phyloP scores from a whole-genome alignment of 495 filamentous ascomycete genomes.

The Penicillium cinerascens region DNA sequence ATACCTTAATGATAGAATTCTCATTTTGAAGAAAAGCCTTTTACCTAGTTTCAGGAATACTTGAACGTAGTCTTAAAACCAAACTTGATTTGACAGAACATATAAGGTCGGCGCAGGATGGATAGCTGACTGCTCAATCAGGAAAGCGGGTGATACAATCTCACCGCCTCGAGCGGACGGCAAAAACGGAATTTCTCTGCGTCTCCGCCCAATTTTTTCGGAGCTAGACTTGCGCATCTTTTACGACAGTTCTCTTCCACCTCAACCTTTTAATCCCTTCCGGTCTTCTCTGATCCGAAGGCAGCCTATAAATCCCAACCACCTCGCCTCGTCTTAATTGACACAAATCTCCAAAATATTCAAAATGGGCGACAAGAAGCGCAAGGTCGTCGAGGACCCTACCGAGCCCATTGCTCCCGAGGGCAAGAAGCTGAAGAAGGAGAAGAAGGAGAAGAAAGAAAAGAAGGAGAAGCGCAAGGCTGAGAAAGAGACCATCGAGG shows the following conservation, averaged over 20 bases:
- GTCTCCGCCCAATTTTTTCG: constrained; percentile 33
- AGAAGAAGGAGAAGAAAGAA: constrained; percentile 30
- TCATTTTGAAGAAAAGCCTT: background rate
- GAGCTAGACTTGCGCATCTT: constrained; percentile 6
- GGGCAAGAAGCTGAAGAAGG: constrained; percentile 40
- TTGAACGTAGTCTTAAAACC: background rate
- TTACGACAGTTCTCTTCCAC: constrained; percentile 5
- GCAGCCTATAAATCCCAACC: background rate
- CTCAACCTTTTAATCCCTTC: background rate
- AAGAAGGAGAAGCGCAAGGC: constrained; percentile 30
- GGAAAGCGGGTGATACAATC: background rate
- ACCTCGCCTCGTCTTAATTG: background rate
- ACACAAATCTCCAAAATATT: background rate
- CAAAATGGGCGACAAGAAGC: constrained; percentile 45
- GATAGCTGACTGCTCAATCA: constrained; percentile 1
- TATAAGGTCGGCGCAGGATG: background rate
- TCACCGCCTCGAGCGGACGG: constrained; percentile 21
- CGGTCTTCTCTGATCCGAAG: background rate
- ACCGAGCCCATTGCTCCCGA: constrained; percentile 30
- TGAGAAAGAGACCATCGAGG: constrained; percentile 16
- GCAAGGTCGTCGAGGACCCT: constrained; percentile 38
- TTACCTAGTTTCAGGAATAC: background rate
- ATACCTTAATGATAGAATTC: background rate
- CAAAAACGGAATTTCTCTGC: constrained; percentile 25
- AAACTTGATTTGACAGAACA: background rate